Base-by-base conservation (phyloP, 1,284 basidiomycete species). In the Phylloboletellus chloephorus region DNA sequence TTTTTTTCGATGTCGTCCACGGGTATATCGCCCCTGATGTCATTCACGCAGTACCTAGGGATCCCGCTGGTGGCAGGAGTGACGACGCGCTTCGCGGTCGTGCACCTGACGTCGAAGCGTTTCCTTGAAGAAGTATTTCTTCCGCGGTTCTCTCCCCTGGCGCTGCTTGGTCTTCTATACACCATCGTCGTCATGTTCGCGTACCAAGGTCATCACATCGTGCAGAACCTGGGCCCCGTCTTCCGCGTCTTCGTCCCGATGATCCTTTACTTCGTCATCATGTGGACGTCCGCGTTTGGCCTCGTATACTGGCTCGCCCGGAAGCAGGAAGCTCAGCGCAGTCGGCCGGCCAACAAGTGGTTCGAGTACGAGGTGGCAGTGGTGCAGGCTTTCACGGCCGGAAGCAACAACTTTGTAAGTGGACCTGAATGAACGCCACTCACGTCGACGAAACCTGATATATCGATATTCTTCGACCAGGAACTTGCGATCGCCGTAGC, bases 401-500 rank as follows among this genome's bases (percentile, higher is more conserved):
- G 71, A 7, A 74, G 72, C 39, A 77, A 77, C 47, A 78, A 78
- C 49, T 74, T 77, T 41, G 72, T 73, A 29, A 54, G 68, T n/a
- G 1, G 12, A 12, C 5, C 13, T 3, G 9, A 1, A 5, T 22
- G 7, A n/a, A n/a, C n/a, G n/a, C n/a, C n/a, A n/a, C n/a, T n/a
- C 9, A n/a, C 15, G 8, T n/a, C 13, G 26, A 7, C 13, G 7
- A 13, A 12, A 19, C 21, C 20, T 37, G 19, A 41, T 26, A 3
- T 7, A n/a, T n/a, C n/a, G n/a, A n/a, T 25, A 12, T 5, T 35
- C 9, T 21, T 13, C 26, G 26, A 16, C 2, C 44, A 72, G 75
- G 86, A 90, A 62, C 70, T 93, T 0, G 88, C 89, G 0, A 93
- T 92, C 42, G 89, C 90, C 0, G 82, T 93, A 2, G 76, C 80